Percentiles rank a stretch among this genome's conserved stretches.
Evolutionary conservation across 2,329 filamentous ascomycete species (phyloP).

Genomic region (Lasiodiplodia sp.): DNA sequence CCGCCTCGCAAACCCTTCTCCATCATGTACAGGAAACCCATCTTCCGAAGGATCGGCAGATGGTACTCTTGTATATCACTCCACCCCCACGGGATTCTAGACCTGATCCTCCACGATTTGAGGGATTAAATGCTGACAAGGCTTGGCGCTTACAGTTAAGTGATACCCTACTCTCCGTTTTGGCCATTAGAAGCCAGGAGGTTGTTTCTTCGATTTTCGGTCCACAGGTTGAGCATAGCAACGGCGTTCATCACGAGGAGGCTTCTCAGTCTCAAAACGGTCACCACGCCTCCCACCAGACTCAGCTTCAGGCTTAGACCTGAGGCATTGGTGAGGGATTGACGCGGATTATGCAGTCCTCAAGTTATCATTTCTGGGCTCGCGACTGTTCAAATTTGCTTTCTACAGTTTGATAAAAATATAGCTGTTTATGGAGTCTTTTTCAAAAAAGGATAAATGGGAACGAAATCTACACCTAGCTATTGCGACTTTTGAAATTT

Average conservation of each 20-base stretch:
- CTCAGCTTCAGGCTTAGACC: conserved; percentile 21
- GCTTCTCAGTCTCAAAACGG: conserved; percentile 15
- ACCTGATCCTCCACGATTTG: not conserved
- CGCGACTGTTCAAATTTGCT: not conserved
- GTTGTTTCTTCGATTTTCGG: conserved; percentile 78
- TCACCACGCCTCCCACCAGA: conserved; percentile 20
- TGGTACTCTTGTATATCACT: not conserved
- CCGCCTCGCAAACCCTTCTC: not conserved
- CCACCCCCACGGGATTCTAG: not conserved
- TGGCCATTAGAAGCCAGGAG: conserved; percentile 78
- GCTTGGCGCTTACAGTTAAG: conserved; percentile 63
- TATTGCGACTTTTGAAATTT: not conserved
- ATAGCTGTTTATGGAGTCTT: not conserved
- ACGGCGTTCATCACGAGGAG: conserved; percentile 24
- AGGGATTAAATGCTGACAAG: conserved; percentile 29
- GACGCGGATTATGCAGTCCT: not conserved
- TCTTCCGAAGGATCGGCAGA: conserved; percentile 3
- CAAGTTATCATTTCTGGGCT: not conserved
- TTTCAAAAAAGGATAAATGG: not conserved
- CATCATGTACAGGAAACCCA: not conserved
- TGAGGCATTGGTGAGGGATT: not conserved
- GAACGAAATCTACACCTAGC: not conserved
- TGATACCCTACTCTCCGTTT: conserved; percentile 80
- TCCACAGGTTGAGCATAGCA: conserved; percentile 22
- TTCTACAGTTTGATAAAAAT: conserved; percentile 5